Evolutionary conservation across 768 basidiomycete species (phyloP), one percentile per base, ranked within the genome.

Genomic region (Hirschioporus abietinus): DNA sequence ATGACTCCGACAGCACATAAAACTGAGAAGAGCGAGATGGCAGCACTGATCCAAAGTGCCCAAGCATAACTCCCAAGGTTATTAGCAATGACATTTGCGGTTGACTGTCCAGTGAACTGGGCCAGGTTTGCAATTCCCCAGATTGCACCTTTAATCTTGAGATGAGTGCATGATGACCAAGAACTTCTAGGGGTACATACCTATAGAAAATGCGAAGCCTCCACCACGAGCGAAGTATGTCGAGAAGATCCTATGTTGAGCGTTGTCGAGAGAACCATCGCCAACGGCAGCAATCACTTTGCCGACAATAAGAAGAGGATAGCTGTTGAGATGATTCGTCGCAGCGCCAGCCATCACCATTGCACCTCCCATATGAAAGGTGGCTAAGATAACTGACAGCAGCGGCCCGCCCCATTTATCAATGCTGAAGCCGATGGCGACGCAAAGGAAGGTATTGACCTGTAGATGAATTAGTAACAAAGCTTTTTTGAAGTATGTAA

Each of bases 401-500:
- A 74, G 60, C 9, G 78, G 70, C 36, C 80, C 80, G 35, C 80
- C 80, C 70, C 75, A 77, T 70, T 77, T 79, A 74, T 81, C 79
- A 67, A 80, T 81, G 63, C 72, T 71, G 72, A 79, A 79, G 23
- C 80, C 80, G 35, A 80, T 66, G 35, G 67, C 74, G 67, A 81
- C 75, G 67, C 79, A 80, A n/a, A 81, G 73, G 70, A 80, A 79
- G 1, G 78, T 79, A 72, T 81, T 81, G 65, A 79, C 74, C 78
- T 80, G 61, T 24, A 27, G 24, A 15, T 23, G 63, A 67, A 61
- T 27, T 35, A 52, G 12, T 15, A 6, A 15, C 12, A 20, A 52
- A 12, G 12, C 1, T 1, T 6, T 52, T 62, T 30, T 25, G 24
- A 23, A 65, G 12, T 24, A 60, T 58, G 17, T 10, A 20, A 9